A percentile compares a stretch with the other conserved stretches of the same genome.
These are phyloP conservation scores for Phytophthora ohioensis DNA, from an alignment of 352 stramenopile species.

Conservation along the genomic window DNA sequence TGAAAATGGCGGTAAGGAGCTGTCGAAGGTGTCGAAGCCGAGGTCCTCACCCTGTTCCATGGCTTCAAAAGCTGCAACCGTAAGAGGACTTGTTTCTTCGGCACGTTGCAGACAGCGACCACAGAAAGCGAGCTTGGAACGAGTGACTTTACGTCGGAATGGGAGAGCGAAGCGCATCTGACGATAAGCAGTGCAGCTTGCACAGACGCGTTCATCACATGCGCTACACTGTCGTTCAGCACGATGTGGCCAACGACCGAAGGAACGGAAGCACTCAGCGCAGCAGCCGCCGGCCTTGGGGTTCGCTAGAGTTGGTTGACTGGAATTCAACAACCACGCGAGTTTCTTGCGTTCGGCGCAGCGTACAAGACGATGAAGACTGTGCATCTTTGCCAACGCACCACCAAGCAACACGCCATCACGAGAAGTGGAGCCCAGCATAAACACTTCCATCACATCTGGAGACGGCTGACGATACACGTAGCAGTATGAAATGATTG, in stretches of 20 bases:
- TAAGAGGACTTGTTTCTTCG: constrained; percentile 37
- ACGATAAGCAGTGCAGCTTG: constrained; percentile 33
- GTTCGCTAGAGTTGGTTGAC: constrained; percentile 35
- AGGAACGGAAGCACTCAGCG: constrained; percentile 42
- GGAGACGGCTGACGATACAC: constrained; percentile 42
- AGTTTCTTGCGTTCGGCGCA: constrained; percentile 46
- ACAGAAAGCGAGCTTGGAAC: constrained; percentile 40
- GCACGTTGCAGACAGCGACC: constrained; percentile 40
- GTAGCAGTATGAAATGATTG: constrained; percentile 50
- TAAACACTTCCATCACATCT: constrained; percentile 42
- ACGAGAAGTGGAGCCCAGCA: constrained; percentile 39
- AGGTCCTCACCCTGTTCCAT: constrained; percentile 38
- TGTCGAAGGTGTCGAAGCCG: constrained; percentile 28
- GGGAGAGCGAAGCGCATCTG: constrained; percentile 42
- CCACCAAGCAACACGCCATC: constrained; percentile 40
- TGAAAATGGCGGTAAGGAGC: constrained; percentile 21
- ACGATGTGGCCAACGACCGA: constrained; percentile 34
- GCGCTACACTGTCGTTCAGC: constrained; percentile 42
- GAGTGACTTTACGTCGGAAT: constrained; percentile 38
- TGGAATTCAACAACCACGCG: constrained; percentile 44
- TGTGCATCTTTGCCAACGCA: constrained; percentile 41
- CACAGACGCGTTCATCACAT: constrained; percentile 44
- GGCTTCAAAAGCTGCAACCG: constrained; percentile 38
- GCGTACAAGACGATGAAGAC: constrained; percentile 32
- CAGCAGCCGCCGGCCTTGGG: constrained; percentile 35